Evolutionary conservation across 768 basidiomycete species (phyloP).

Genomic region (Tephrocybe sp.): DNA sequence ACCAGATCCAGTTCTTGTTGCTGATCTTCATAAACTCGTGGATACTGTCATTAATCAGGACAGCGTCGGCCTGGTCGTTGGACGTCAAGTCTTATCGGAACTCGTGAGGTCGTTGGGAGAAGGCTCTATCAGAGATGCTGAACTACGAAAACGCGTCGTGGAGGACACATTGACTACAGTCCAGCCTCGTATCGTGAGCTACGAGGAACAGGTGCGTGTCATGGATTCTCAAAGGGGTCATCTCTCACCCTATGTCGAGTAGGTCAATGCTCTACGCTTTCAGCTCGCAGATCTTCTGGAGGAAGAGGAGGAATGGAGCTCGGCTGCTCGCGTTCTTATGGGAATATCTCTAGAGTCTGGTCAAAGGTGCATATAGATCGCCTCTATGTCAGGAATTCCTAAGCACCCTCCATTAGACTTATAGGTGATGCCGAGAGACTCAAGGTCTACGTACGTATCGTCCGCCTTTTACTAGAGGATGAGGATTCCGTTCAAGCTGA

Average conservation of each 20-base stretch:
- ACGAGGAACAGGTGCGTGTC: constrained; percentile 88
- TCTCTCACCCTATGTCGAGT: neutral
- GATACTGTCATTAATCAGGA: constrained; percentile 84
- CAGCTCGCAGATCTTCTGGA: constrained; percentile 92
- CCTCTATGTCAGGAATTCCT: constrained; percentile 1
- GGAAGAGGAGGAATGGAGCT: constrained; percentile 89
- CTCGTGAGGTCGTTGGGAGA: constrained; percentile 69
- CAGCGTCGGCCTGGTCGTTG: constrained; percentile 79
- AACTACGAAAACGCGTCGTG: constrained; percentile 68
- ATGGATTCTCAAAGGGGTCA: constrained; percentile 2
- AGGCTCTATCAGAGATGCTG: constrained; percentile 48
- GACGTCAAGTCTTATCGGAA: constrained; percentile 83
- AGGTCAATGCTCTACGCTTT: constrained; percentile 84
- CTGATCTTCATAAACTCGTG: constrained; percentile 69
- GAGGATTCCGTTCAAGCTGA: constrained; percentile 98
- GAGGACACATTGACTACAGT: constrained; percentile 69
- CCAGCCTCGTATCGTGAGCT: constrained; percentile 82
- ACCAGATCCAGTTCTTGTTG: constrained; percentile 39
- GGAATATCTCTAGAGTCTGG: constrained; percentile 89
- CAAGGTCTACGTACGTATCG: constrained; percentile 88
- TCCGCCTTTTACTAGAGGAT: constrained; percentile 91
- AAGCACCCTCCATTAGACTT: constrained; percentile 35
- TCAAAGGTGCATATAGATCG: constrained; percentile 57
- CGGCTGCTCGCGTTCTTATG: constrained; percentile 89
- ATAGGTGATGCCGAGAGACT: constrained; percentile 85